These are phyloP conservation scores for Diplodia intermedia DNA, from an alignment of 2,329 filamentous ascomycete species.

Conservation along the genomic window DNA sequence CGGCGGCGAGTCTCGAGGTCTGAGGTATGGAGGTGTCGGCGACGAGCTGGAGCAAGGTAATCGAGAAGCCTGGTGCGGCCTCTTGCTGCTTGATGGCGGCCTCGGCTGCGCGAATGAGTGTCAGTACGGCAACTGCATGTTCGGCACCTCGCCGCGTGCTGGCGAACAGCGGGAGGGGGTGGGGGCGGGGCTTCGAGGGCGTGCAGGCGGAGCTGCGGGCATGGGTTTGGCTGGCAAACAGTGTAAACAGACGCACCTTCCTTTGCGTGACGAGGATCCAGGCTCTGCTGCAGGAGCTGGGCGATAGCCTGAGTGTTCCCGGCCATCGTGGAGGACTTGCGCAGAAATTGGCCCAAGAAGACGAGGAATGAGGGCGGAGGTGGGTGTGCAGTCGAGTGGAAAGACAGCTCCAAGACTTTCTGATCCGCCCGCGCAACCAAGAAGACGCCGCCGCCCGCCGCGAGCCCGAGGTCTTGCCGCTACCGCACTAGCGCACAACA, in stretches of 20 bases:
- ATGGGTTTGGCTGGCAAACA: slow-evolving; percentile 19
- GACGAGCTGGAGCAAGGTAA: slow-evolving; percentile 86
- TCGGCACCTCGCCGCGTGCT: neutral
- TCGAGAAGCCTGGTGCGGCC: slow-evolving; percentile 83
- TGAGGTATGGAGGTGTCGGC: slow-evolving; percentile 73
- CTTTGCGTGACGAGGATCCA: slow-evolving; percentile 86
- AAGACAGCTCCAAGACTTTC: slow-evolving; percentile 32
- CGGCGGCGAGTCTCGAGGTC: slow-evolving; percentile 84
- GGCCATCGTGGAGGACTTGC: slow-evolving; percentile 58
- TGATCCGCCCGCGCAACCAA: slow-evolving; percentile 14
- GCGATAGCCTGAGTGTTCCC: slow-evolving; percentile 70
- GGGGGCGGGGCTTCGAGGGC: slow-evolving; percentile 1
- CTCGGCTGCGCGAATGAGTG: slow-evolving; percentile 70
- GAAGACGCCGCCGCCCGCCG: neutral
- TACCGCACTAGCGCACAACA: neutral
- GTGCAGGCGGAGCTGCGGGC: slow-evolving; percentile 18
- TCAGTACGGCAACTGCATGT: slow-evolving; percentile 35
- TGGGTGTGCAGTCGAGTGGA: slow-evolving; percentile 10
- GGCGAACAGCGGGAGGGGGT: slow-evolving; percentile 14
- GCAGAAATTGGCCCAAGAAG: slow-evolving; percentile 20
- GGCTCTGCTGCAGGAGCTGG: slow-evolving; percentile 85
- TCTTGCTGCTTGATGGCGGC: slow-evolving; percentile 78
- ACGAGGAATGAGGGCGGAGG: neutral
- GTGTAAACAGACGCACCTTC: slow-evolving; percentile 69
- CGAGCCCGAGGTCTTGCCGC: slow-evolving; percentile 12